A percentile compares a stretch with the other conserved stretches of the same genome.
These are phyloP conservation scores for Tricholoma flavovirens DNA, from an alignment of 768 basidiomycete genomes.

Conservation along the genomic window DNA sequence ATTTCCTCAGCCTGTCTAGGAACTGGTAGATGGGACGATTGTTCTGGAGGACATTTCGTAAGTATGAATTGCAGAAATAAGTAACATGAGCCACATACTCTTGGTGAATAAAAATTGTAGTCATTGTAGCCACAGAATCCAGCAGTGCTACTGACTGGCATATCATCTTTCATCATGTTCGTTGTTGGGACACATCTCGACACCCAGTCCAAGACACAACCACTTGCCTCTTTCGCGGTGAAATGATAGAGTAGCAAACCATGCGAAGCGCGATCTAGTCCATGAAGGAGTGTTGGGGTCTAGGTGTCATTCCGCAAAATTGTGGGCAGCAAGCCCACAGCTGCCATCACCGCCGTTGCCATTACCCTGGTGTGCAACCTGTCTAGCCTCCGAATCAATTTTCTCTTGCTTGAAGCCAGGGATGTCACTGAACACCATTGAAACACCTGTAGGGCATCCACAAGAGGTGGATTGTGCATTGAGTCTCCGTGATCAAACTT, in stretches of 20 bases:
- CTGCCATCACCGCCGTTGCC: conserved; percentile 2
- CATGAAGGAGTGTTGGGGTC: conserved; percentile 6
- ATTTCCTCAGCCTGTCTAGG: not conserved
- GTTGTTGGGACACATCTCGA: not conserved
- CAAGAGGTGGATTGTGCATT: conserved; percentile 2
- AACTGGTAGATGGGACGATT: conserved; percentile 8
- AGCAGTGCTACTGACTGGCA: not conserved
- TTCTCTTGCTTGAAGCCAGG: conserved; percentile 1
- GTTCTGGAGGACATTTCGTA: conserved; percentile 1
- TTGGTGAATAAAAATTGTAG: conserved; percentile 10
- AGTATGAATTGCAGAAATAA: not conserved
- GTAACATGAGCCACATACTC: not conserved
- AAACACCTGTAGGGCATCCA: conserved; percentile 5
- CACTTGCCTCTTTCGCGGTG: not conserved
- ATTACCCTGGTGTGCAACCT: conserved; percentile 6
- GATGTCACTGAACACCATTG: conserved; percentile 9
- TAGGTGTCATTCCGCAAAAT: conserved; percentile 10
- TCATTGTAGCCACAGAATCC: conserved; percentile 11
- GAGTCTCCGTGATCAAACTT: conserved; percentile 14
- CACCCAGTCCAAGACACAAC: not conserved
- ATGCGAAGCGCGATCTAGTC: conserved; percentile 7
- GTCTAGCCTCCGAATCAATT: not conserved
- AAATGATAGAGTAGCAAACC: conserved; percentile 6
- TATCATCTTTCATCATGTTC: not conserved
- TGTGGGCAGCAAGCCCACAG: conserved; percentile 13